A percentile compares a stretch with the other conserved stretches of the same genome.
Evolutionary conservation across 2,329 filamentous ascomycete genomes (phyloP).

Genomic region (Diaporthe helianthi): DNA sequence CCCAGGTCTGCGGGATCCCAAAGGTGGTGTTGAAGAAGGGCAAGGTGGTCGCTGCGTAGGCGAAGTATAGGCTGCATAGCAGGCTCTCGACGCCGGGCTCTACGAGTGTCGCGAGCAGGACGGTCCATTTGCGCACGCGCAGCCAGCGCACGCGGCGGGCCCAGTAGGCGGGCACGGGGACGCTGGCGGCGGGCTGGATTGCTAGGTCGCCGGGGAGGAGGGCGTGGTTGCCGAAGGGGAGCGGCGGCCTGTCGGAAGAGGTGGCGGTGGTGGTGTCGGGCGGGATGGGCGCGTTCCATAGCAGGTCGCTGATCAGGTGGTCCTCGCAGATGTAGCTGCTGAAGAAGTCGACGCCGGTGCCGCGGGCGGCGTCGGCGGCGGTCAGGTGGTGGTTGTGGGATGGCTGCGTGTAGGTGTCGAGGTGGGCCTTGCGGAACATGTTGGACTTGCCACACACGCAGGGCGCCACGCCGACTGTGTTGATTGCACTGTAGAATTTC

Average conservation of each 20-base stretch:
- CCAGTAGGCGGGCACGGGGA: conserved; percentile 79
- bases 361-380: conserved; percentile 48
- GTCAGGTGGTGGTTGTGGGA: conserved; percentile 51
- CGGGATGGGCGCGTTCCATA: conserved; percentile 76
- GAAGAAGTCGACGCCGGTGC: conserved; percentile 86
- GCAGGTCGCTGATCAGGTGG: conserved; percentile 88
- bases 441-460: conserved; percentile 97
- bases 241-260: not conserved
- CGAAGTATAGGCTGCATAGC: conserved; percentile 80
- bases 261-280: not conserved
- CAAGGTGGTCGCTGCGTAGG: conserved; percentile 79
- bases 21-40: conserved; percentile 64
- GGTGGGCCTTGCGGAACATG: conserved; percentile 94
- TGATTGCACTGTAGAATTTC: conserved; percentile 98
- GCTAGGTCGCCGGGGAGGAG: conserved; percentile 86
- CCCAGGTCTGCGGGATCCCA: conserved; percentile 70
- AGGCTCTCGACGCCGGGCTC: conserved; percentile 93
- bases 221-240: conserved; percentile 76
- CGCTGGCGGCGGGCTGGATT: conserved; percentile 86
- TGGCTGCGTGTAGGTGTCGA: conserved; percentile 73
- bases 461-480: conserved; percentile 86
- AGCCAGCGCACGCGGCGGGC: conserved; percentile 88
- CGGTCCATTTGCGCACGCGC: conserved; percentile 92
- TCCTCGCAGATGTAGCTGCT: conserved; percentile 98
- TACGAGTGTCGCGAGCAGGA: conserved; percentile 84